A percentile compares a stretch with the other conserved stretches of the same genome.
phyloP scores from a whole-genome alignment of 1,139 yeast species.

The Suhomyces terraborum region DNA sequence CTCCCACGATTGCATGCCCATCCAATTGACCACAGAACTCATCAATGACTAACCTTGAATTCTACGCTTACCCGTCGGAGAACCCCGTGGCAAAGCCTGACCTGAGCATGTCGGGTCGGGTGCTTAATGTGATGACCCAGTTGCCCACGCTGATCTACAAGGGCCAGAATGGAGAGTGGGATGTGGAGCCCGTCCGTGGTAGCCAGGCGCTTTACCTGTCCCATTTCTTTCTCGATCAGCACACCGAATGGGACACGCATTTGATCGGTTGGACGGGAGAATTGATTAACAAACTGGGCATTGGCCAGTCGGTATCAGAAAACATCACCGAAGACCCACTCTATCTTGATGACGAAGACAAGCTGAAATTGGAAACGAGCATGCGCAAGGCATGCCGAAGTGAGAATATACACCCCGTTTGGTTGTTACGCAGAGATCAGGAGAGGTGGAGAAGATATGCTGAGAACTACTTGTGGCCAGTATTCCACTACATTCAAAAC shows the following conservation, averaged over 20 bases:
- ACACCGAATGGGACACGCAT: slow-evolving; percentile 83
- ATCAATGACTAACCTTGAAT: slow-evolving; percentile 15
- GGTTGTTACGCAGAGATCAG: slow-evolving; percentile 75
- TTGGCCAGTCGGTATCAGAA: slow-evolving; percentile 25
- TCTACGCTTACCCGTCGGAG: slow-evolving; percentile 30
- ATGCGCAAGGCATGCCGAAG: slow-evolving; percentile 47
- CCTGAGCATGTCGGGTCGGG: slow-evolving; percentile 58
- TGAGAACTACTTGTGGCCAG: slow-evolving; percentile 91
- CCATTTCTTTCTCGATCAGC: slow-evolving; percentile 61
- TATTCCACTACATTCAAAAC: slow-evolving; percentile 86
- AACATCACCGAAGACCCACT: slow-evolving; percentile 57
- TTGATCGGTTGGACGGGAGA: slow-evolving; percentile 97
- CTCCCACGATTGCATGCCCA: background rate
- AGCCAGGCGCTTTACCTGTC: slow-evolving; percentile 84
- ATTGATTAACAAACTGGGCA: slow-evolving; percentile 45
- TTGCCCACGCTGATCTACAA: slow-evolving; percentile 64
- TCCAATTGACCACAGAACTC: background rate
- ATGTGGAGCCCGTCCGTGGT: slow-evolving; percentile 70
- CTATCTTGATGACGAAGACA: slow-evolving; percentile 60
- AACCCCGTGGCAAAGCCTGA: slow-evolving; percentile 33
- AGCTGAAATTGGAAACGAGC: slow-evolving; percentile 45
- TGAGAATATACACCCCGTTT: slow-evolving; percentile 74
- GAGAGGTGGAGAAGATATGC: slow-evolving; percentile 87
- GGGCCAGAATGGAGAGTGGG: slow-evolving; percentile 42
- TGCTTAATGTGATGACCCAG: slow-evolving; percentile 67